Percentiles rank a stretch among this genome's conserved stretches.
Conservation (phyloP, 2,329 filamentous ascomycete species). For the Leptographium flavum region DNA sequence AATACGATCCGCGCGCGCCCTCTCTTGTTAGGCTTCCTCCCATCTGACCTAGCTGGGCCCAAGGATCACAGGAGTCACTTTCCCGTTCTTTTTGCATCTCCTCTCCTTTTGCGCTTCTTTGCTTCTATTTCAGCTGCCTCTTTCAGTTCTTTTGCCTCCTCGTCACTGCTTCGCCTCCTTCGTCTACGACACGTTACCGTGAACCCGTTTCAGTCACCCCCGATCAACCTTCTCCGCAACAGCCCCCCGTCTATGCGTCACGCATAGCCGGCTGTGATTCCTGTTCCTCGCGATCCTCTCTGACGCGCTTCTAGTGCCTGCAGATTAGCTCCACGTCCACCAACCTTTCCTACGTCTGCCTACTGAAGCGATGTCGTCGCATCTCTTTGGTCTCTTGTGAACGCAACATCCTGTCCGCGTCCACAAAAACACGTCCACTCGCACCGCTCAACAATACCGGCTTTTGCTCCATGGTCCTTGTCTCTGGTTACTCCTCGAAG, state of each 20-base stretch:
- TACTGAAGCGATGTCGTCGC: background rate
- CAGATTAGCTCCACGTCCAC: background rate
- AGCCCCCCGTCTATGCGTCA: background rate
- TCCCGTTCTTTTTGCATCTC: background rate
- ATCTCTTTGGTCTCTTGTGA: slow-evolving; percentile 5
- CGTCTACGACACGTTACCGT: background rate
- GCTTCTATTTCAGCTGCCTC: background rate
- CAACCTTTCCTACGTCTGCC: background rate
- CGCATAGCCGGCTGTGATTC: background rate
- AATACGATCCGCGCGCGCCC: slow-evolving; percentile 8
- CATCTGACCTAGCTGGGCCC: slow-evolving; percentile 1
- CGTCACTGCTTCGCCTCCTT: slow-evolving; percentile 1
- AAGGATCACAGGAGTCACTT: slow-evolving; percentile 11
- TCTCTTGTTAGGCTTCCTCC: slow-evolving; percentile 5
- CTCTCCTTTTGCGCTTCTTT: no score
- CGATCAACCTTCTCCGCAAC: background rate
- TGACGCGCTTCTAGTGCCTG: background rate
- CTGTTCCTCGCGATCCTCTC: background rate
- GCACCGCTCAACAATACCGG: background rate
- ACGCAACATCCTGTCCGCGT: slow-evolving; percentile 9
- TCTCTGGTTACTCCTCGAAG: slow-evolving; percentile 6
- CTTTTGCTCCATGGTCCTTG: slow-evolving; percentile 9
- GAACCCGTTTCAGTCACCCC: background rate
- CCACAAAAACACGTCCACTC: slow-evolving; percentile 7
- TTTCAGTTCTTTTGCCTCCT: background rate